Conservation (phyloP, 345 rosid genomes). For the Tarenaya hassleriana region DNA sequence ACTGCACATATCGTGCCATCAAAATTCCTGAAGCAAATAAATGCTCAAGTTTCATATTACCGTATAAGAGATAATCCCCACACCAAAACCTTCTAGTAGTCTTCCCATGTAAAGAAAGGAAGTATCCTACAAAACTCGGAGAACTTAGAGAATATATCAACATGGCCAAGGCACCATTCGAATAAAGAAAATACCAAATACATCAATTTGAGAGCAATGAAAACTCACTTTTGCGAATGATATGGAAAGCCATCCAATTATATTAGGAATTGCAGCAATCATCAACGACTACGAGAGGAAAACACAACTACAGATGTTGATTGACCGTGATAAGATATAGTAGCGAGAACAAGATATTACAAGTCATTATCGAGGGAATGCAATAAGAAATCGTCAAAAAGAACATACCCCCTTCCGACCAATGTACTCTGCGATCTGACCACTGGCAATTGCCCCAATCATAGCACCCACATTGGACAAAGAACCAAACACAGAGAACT, state of each 20-base stretch:
- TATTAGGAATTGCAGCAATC: constrained; percentile 94
- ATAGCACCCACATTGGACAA: constrained; percentile 95
- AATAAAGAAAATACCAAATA: not conserved
- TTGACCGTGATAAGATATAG: not conserved
- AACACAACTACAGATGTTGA: not conserved
- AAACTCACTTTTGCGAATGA: constrained; percentile 80
- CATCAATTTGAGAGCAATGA: constrained; percentile 1
- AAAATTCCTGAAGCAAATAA: constrained; percentile 7
- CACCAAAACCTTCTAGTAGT: constrained; percentile 93
- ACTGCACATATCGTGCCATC: not conserved
- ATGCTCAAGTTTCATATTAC: constrained; percentile 31
- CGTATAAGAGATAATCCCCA: constrained; percentile 94
- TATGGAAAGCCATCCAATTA: constrained; percentile 93
- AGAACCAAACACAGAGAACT: constrained; percentile 88
- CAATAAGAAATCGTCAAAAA: not conserved
- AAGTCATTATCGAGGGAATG: not conserved
- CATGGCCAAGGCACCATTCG: constrained; percentile 10
- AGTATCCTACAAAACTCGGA: constrained; percentile 51
- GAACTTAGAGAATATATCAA: constrained; percentile 11
- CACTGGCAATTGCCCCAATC: constrained; percentile 95
- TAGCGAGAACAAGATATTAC: constrained; percentile 11
- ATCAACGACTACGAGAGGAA: constrained; percentile 62
- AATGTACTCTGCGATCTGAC: constrained; percentile 87
- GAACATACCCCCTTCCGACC: constrained; percentile 81
- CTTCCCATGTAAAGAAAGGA: constrained; percentile 98